Percentiles rank a stretch among this genome's conserved stretches.
Evolutionary conservation across 495 filamentous ascomycete genomes (phyloP).

Genomic region (Evansstolkia leycettana): DNA sequence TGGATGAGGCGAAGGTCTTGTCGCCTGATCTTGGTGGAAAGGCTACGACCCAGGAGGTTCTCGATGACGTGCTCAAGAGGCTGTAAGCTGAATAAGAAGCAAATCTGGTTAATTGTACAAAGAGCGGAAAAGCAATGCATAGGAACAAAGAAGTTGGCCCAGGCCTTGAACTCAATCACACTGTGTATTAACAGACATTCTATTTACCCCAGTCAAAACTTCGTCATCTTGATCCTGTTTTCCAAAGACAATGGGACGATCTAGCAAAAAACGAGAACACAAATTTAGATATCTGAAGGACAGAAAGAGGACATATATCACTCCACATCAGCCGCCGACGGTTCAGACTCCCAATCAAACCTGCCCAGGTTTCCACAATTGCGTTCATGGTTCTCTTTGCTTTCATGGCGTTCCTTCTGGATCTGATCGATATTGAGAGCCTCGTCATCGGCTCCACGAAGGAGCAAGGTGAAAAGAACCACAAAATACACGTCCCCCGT

Average conservation of each 20-base stretch:
- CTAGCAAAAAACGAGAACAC: too few relatives aligned
- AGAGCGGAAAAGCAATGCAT: slow-evolving; percentile 7
- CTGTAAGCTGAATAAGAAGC: slow-evolving; percentile 40
- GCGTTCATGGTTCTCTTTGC: slow-evolving; percentile 3
- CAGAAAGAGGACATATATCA: slow-evolving; percentile 3
- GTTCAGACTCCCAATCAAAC: slow-evolving; percentile 16
- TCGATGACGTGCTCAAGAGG: slow-evolving; percentile 78
- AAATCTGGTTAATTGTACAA: slow-evolving; percentile 2
- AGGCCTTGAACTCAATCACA: background rate
- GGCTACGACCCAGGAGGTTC: slow-evolving; percentile 77
- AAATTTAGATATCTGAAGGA: background rate
- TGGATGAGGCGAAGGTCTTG: slow-evolving; percentile 70
- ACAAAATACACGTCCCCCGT: slow-evolving; percentile 66
- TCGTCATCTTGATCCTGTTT: too few relatives aligned
- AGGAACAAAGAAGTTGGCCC: slow-evolving; percentile 2
- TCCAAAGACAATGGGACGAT: too few relatives aligned
- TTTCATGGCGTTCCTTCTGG: background rate
- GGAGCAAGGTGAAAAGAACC: slow-evolving; percentile 61
- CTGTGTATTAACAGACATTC: too few relatives aligned
- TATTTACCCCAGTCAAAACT: too few relatives aligned
- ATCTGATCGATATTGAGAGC: slow-evolving; percentile 2
- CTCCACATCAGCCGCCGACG: slow-evolving; percentile 13
- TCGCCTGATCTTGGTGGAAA: slow-evolving; percentile 87
- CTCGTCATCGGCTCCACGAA: slow-evolving; percentile 8
- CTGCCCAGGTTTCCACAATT: slow-evolving; percentile 7